A percentile compares a stretch with the other conserved stretches of the same genome.
These are phyloP conservation scores for Asterella californica DNA, from an alignment of 225 moss, liverwort and hornwort species.

Conservation along the genomic window DNA sequence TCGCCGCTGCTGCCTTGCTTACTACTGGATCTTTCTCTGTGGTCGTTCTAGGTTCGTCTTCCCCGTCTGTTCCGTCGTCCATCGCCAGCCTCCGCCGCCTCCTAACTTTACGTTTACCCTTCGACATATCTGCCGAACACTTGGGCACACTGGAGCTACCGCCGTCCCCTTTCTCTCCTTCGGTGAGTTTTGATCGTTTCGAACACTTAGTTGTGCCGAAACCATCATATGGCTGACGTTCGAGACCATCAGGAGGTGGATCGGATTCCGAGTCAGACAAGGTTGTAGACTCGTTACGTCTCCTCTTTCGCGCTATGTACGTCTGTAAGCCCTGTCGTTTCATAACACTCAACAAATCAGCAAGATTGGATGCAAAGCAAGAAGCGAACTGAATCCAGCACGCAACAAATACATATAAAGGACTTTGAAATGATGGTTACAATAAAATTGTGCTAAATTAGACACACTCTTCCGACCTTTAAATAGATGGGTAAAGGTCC, in stretches of 20 bases:
- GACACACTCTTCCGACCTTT: not conserved
- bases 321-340: conserved; percentile 15
- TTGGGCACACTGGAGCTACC: conserved; percentile 25
- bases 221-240: conserved; percentile 21
- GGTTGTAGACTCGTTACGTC: conserved; percentile 29
- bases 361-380: not conserved
- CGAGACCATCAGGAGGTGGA: conserved; percentile 9
- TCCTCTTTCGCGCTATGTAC: conserved; percentile 38
- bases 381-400: not conserved
- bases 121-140: conserved; percentile 34
- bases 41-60: conserved; percentile 26
- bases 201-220: conserved; percentile 17
- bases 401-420: not conserved
- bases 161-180: conserved; percentile 24
- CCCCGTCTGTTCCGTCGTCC: conserved; percentile 45
- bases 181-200: conserved; percentile 25
- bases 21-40: conserved; percentile 6
- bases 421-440: not conserved
- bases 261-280: conserved; percentile 51
- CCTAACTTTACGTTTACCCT: conserved; percentile 45
- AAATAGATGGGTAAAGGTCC: not conserved
- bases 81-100: conserved; percentile 45
- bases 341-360: not conserved
- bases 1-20: conserved; percentile 16
- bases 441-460: too few species aligned